Conservation (phyloP, 495 filamentous ascomycete species). For the Hypoxylon rickii region DNA sequence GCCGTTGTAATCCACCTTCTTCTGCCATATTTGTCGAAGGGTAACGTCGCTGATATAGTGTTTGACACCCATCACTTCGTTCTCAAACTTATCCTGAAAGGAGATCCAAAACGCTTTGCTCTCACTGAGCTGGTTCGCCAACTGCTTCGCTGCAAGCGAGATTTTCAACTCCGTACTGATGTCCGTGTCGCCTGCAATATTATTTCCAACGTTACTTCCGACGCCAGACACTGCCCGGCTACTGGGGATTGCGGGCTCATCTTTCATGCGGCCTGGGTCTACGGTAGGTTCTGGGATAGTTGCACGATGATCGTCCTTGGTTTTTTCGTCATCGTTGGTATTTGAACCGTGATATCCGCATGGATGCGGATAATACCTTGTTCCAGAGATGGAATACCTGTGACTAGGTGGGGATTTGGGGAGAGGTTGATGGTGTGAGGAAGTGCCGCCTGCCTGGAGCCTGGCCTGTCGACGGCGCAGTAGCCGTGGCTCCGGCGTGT, state of each 20-base stretch:
- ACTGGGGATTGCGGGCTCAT: background rate
- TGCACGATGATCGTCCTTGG: too few species aligned
- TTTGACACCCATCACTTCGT: slow-evolving; percentile 31
- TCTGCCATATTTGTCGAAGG: slow-evolving; percentile 39
- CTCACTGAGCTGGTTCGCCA: slow-evolving; percentile 34
- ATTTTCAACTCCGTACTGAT: slow-evolving; percentile 32
- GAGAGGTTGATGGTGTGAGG: background rate
- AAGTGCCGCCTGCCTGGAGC: background rate
- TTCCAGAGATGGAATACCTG: slow-evolving; percentile 6
- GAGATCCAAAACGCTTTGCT: slow-evolving; percentile 33
- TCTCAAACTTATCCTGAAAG: slow-evolving; percentile 37
- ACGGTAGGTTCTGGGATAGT: too few species aligned
- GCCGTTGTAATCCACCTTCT: slow-evolving; percentile 31
- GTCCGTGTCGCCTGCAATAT: background rate
- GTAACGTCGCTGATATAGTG: slow-evolving; percentile 32
- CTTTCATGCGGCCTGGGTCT: too few species aligned
- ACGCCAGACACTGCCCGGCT: slow-evolving; percentile 35
- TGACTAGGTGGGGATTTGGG: background rate
- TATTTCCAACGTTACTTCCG: too few species aligned
- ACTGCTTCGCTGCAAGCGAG: slow-evolving; percentile 30
- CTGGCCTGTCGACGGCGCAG: slow-evolving; percentile 1
- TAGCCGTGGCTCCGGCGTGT: background rate
- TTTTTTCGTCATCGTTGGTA: slow-evolving; percentile 5
- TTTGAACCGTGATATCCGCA: slow-evolving; percentile 1
- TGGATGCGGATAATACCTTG: slow-evolving; percentile 22